Conservation (phyloP, 768 basidiomycete species). For the Hygrophoropsis aurantiaca region DNA sequence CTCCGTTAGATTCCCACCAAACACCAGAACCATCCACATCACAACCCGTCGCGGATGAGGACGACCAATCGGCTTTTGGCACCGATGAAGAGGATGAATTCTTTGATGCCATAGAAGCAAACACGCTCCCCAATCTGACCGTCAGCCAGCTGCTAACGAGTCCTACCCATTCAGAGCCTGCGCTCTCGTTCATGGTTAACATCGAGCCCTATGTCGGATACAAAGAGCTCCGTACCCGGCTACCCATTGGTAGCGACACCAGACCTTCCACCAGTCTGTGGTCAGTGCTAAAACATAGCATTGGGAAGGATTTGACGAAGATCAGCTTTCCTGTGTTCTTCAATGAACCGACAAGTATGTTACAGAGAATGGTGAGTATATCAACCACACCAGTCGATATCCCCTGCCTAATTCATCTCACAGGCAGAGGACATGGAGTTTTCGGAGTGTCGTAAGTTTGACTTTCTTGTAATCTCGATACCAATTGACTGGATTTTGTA, state of each 20-base stretch:
- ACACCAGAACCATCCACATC: slow-evolving; percentile 3
- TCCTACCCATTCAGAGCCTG: slow-evolving; percentile 34
- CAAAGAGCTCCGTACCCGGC: slow-evolving; percentile 49
- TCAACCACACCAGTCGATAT: not conserved
- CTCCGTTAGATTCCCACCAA: slow-evolving; percentile 18
- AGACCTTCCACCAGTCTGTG: slow-evolving; percentile 89
- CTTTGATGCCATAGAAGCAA: slow-evolving; percentile 92
- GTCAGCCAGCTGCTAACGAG: slow-evolving; percentile 64
- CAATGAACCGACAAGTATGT: slow-evolving; percentile 94
- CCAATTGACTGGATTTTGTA: slow-evolving; percentile 25
- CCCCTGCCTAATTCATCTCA: slow-evolving; percentile 1
- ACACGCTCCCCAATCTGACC: slow-evolving; percentile 72
- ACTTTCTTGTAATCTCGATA: slow-evolving; percentile 3
- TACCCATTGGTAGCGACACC: slow-evolving; percentile 72
- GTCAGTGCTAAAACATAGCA: slow-evolving; percentile 92
- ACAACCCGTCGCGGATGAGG: slow-evolving; percentile 21
- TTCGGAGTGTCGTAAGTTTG: slow-evolving; percentile 77
- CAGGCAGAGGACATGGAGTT: slow-evolving; percentile 97
- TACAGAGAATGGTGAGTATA: slow-evolving; percentile 81
- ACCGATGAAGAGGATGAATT: slow-evolving; percentile 94
- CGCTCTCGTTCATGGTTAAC: slow-evolving; percentile 36
- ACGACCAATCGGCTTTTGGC: slow-evolving; percentile 37
- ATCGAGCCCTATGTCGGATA: slow-evolving; percentile 66
- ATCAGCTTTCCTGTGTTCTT: slow-evolving; percentile 95
- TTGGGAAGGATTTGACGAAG: slow-evolving; percentile 95